Evolutionary conservation across 2,329 filamentous ascomycete genomes (phyloP), one percentile per base, ranked within the genome.

Genomic region (Scedosporium apiospermum): DNA sequence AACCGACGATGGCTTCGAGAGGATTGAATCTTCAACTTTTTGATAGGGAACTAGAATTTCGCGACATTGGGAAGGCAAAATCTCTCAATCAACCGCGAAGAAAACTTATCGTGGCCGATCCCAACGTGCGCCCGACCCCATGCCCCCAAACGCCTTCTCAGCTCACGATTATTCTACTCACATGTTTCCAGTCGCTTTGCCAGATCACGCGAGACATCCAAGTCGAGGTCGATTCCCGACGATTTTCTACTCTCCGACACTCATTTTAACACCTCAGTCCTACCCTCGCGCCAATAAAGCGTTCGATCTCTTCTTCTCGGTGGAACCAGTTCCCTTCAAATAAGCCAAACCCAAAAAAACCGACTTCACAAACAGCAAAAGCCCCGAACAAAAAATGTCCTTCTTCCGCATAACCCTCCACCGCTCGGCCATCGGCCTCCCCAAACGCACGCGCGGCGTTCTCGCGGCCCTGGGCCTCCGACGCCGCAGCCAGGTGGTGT

Each of bases 351-450:
- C 23, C 23, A 23, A n/a, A 23, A n/a, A 57, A 57, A 9, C 7
- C 23, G 21, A 10, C 14, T 18, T 23, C 58, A 30, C 53, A 26
- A 27, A 6, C 23, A 44, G 23, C 58, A 18, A 10, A 23, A 26
- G 6, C 7, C n/a, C 10, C 6, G 34, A 26, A 42, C 49, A 65
- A 16, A 57, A 34, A 46, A 92, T 92, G 88, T 81, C 87, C 63
- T 96, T 84, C 81, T 97, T 97, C 82, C 88, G 90, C 72, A 91
- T 97, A 74, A 96, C 91, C 58, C 88, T 96, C 63, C 85, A 95
- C 77, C 90, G 93, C 72, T 93, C 89, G 63, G 88, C 89, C 70
- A 97, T 97, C 76, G 93, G 93, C 65, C 86, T 97, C 57, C 93
- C 93, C 5, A 77, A 84, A 70, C 88, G 90, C 71, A 90, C 88